Conservation (phyloP, 2,329 filamentous ascomycete species). For the Intubia oerlemansii region DNA sequence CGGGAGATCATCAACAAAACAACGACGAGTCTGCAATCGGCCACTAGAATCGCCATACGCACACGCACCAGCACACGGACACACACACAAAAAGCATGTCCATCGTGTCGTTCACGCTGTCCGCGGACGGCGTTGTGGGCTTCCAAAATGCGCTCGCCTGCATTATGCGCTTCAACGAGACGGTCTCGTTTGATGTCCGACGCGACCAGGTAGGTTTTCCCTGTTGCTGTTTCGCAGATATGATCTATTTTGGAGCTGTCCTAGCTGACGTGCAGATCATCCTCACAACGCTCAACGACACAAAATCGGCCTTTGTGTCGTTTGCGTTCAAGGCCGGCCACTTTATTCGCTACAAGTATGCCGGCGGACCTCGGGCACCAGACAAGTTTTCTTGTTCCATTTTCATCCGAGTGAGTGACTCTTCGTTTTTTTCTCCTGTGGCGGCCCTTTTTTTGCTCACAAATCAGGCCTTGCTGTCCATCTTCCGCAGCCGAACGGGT, state of each 20-base stretch:
- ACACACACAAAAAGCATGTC: too few relatives aligned
- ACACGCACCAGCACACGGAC: too few relatives aligned
- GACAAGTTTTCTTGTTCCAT: conserved; percentile 54
- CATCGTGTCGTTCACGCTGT: conserved; percentile 51
- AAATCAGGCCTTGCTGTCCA: conserved; percentile 40
- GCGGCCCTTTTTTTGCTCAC: not conserved
- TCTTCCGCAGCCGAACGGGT: conserved; percentile 46
- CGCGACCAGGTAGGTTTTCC: conserved; percentile 35
- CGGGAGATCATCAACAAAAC: too few relatives aligned
- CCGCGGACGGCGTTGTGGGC: conserved; percentile 46
- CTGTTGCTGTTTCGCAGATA: not conserved
- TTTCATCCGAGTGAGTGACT: conserved; percentile 41
- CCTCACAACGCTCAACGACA: conserved; percentile 57
- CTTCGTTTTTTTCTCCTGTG: not conserved
- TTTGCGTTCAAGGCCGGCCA: conserved; percentile 43
- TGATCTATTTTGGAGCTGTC: too few relatives aligned
- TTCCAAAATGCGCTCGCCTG: conserved; percentile 56
- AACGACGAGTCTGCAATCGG: too few relatives aligned
- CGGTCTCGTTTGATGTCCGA: conserved; percentile 53
- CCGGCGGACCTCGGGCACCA: conserved; percentile 25
- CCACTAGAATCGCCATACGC: too few relatives aligned
- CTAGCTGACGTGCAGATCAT: conserved; percentile 37
- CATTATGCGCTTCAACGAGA: conserved; percentile 60
- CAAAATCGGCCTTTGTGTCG: conserved; percentile 59
- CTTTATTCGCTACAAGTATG: conserved; percentile 54